A percentile compares a stretch with the other conserved stretches of the same genome.
These are phyloP conservation scores for Cutaneotrichosporon sp. DNA, from an alignment of 1,284 basidiomycete genomes.

Conservation along the genomic window DNA sequence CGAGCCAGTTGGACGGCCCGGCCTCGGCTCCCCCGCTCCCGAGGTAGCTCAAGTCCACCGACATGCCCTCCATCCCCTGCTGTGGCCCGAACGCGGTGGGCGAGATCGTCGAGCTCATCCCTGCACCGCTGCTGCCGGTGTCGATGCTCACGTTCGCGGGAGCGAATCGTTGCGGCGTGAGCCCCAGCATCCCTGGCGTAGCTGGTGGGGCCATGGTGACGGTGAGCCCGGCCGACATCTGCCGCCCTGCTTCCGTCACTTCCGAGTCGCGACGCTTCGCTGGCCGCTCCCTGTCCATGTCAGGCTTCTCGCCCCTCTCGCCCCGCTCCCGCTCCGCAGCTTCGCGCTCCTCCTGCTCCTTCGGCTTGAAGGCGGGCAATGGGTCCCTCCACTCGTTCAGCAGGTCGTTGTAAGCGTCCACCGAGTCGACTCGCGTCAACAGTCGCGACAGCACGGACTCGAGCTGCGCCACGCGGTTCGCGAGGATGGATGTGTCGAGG, in stretches of 20 bases:
- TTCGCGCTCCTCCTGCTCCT: constrained; percentile 15
- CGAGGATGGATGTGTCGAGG: constrained; percentile 26
- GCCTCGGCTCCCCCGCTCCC: not conserved
- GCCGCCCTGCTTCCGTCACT: not conserved
- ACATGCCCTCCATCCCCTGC: constrained; percentile 1
- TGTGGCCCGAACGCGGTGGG: not conserved
- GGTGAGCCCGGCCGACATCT: not conserved
- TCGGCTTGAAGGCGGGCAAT: constrained; percentile 18
- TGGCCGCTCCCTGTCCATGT: not conserved
- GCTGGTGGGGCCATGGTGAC: not conserved
- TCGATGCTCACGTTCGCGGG: not conserved
- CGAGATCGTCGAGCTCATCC: constrained; percentile 2
- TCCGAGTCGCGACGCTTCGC: constrained; percentile 5
- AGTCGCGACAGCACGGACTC: constrained; percentile 26
- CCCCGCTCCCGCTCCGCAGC: constrained; percentile 3
- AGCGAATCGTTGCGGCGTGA: not conserved
- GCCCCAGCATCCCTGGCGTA: not conserved
- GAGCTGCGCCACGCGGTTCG: constrained; percentile 28
- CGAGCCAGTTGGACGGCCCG: not conserved
- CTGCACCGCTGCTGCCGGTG: not conserved
- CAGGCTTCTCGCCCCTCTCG: constrained; percentile 1
- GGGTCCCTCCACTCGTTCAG: constrained; percentile 22
- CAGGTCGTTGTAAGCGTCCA: constrained; percentile 22
- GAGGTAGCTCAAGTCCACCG: constrained; percentile 7
- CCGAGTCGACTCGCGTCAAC: constrained; percentile 18